A percentile compares a stretch with the other conserved stretches of the same genome.
phyloP scores from a whole-genome alignment of 441 rosid species.

The Pelargonium myrrhifolium region DNA sequence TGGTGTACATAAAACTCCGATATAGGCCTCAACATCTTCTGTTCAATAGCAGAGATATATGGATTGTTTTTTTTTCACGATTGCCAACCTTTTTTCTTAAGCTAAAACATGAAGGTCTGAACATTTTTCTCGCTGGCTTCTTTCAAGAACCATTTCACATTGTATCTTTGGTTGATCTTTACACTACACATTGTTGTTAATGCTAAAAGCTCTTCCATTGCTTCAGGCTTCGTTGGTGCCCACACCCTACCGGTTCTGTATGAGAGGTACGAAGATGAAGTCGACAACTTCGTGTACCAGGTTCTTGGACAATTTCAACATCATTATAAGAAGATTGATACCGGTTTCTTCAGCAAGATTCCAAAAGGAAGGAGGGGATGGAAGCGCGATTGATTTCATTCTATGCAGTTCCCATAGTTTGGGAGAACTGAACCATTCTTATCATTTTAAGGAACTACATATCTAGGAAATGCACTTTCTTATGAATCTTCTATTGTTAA shows the following conservation, averaged over 20 bases:
- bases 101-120: too few species aligned
- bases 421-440: background rate
- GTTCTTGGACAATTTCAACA: slow-evolving; percentile 54
- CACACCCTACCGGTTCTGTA: slow-evolving; percentile 85
- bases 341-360: slow-evolving; percentile 54
- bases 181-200: background rate
- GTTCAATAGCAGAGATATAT: too few species aligned
- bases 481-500: background rate
- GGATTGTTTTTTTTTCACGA: too few species aligned
- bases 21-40: too few species aligned
- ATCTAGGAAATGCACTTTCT: background rate
- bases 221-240: slow-evolving; percentile 75
- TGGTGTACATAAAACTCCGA: too few species aligned
- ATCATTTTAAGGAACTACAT: background rate
- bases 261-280: slow-evolving; percentile 69
- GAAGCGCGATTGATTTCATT: slow-evolving; percentile 48
- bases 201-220: slow-evolving; percentile 7
- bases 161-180: background rate
- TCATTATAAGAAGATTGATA: slow-evolving; percentile 49
- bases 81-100: too few species aligned
- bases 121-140: background rate
- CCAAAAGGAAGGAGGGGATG: slow-evolving; percentile 56
- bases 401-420: background rate
- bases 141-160: too few species aligned
- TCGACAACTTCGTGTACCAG: slow-evolving; percentile 51